Evolutionary conservation across 2,329 filamentous ascomycete genomes (phyloP), one percentile per base, ranked within the genome.

Genomic region (Incumbomyces lentus): DNA sequence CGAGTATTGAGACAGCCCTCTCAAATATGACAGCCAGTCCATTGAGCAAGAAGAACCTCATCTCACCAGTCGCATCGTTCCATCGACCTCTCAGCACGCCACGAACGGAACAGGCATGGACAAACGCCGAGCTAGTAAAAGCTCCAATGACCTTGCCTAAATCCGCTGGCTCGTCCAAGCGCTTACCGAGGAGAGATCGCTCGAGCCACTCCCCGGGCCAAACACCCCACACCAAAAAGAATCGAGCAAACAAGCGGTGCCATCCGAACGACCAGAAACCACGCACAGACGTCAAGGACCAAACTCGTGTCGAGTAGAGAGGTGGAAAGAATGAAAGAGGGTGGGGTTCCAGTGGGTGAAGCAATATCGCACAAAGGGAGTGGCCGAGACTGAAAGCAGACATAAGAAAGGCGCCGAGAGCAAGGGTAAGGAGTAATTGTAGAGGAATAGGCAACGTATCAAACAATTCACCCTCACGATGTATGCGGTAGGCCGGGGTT

Each of bases 191-290:
- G 16, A 69, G 36, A 47, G 59, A 67, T 10, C 65, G 54, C 53
- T 69, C 67, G 0, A 65, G 12, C 62, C 64, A 69, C 50, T 69
- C 65, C 2, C 67, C 66, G 1, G 67, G 67, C 67, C 67, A 69
- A 11, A 69, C 63, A 5, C 67, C 67, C 47, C 68, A 70, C 3
- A 70, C 67, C 4, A 69, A 58, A 49, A 70, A 69, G 14, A 70
- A 52, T 7, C 67, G 59, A 1, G 67, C 67, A 46, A 69, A 69
- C 1, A 70, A 55, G 5, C 67, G 58, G 52, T 70, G 67, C 67
- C 67, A 70, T 17, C 67, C 67, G 41, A 67, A 68, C 6, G 62
- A 64, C 67, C 67, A 69, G 54, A 69, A 70, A 10, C 53, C 53
- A 17, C 66, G 56, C 6, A 68, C 65, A 1, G 59, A 62, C 0